A percentile compares a stretch with the other conserved stretches of the same genome.
Evolutionary conservation across 352 stramenopile species (phyloP).

Genomic region (Globisporangium cylindrosporum): DNA sequence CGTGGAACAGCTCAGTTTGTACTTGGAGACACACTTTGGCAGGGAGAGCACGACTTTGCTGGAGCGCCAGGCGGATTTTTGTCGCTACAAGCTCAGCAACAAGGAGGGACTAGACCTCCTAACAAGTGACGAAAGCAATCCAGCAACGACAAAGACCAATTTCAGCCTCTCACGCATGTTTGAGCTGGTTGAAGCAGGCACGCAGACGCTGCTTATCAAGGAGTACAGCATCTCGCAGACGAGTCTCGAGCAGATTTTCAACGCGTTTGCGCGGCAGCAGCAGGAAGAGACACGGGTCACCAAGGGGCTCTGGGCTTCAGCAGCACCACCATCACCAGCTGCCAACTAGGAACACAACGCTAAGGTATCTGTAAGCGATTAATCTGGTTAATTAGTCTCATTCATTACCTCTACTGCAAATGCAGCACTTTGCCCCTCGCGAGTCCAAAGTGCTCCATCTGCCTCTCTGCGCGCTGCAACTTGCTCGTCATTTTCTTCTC

Average conservation of each 20-base stretch:
- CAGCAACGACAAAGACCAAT: not conserved
- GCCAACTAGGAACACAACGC: not conserved
- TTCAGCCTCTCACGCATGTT: slow-evolving; percentile 15
- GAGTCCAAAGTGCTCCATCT: slow-evolving; percentile 66
- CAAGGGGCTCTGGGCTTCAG: not conserved
- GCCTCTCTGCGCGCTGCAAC: slow-evolving; percentile 66
- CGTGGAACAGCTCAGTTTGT: slow-evolving; percentile 32
- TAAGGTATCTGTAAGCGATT: not conserved
- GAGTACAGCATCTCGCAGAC: slow-evolving; percentile 84
- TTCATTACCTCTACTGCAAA: not conserved
- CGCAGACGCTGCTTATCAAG: slow-evolving; percentile 34
- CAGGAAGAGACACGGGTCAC: slow-evolving; percentile 21
- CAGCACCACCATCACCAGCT: not conserved
- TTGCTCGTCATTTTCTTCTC: slow-evolving; percentile 96
- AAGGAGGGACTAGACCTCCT: not conserved
- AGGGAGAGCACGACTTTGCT: slow-evolving; percentile 30
- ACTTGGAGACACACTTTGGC: slow-evolving; percentile 37
- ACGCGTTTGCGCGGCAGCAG: slow-evolving; percentile 61
- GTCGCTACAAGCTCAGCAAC: slow-evolving; percentile 45
- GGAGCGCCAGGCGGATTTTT: slow-evolving; percentile 65
- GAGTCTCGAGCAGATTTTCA: slow-evolving; percentile 88
- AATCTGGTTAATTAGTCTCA: not conserved
- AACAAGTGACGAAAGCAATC: not conserved
- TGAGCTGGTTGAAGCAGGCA: slow-evolving; percentile 9
- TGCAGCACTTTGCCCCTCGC: slow-evolving; percentile 2